Evolutionary conservation across 768 basidiomycete species (phyloP), one percentile per base, ranked within the genome.

Genomic region (Tephrocybe sp.): DNA sequence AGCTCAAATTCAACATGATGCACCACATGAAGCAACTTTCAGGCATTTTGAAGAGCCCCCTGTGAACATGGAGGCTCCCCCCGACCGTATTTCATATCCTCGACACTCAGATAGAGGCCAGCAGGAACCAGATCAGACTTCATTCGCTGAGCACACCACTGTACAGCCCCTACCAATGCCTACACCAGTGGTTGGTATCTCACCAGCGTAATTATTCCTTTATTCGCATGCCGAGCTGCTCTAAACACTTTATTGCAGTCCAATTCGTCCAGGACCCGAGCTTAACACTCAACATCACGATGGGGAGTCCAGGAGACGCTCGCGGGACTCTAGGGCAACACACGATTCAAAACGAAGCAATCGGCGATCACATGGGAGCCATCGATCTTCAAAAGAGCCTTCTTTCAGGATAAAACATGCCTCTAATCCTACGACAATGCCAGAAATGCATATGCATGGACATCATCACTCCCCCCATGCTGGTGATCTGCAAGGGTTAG

Each of bases 401-500:
- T 38, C 44, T 22, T 23, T n/a, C 18, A 31, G 41, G 13, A 40
- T 11, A 22, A 21, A 12, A 11, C 39, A 13, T 23, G 19, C 22
- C 8, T 11, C 39, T 40, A 7, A 23, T n/a, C 21, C 39, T 12
- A 11, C 19, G 11, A 11, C 39, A 4, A 13, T n/a, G n/a, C n/a
- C n/a, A n/a, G n/a, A n/a, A 11, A 24, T 7, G 9, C 11, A 23
- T 15, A 24, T 42, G 23, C 24, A 13, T 6, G 25, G 16, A 16
- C 24, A 3, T 15, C 6, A 24, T 4, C 6, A 25, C 2, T 50
- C 42, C 11, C 42, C 29, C 3, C 42, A 53, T 29, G 49, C 47
- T 19, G 52, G 45, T 11, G 47, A 49, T n/a, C 40, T 47, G n/a
- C 47, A 49, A 41, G 47, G 44, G 52, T 53, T 16, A 41, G 52